phyloP scores from a whole-genome alignment of 805 yeast genomes.

The Yamadazyma laniorum region DNA sequence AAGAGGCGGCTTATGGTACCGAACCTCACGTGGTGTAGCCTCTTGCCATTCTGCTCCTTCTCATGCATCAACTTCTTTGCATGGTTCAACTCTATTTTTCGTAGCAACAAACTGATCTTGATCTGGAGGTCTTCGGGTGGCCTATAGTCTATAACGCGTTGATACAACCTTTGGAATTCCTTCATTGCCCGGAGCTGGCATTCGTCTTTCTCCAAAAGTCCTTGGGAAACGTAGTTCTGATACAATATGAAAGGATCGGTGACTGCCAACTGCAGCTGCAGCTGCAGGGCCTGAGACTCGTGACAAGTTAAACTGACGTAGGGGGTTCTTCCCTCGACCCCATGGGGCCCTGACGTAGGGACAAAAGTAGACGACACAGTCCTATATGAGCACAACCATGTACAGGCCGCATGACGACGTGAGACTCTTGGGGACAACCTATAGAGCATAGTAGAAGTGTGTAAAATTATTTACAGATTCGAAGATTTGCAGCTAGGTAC shows the following conservation, averaged over 20 bases:
- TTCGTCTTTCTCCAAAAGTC: slow-evolving; percentile 52
- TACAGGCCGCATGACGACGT: no score
- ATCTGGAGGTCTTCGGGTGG: slow-evolving; percentile 52
- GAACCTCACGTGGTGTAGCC: slow-evolving; percentile 11
- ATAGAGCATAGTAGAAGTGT: no score
- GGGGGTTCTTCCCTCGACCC: slow-evolving; percentile 39
- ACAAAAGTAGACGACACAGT: no score
- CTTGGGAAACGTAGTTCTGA: slow-evolving; percentile 49
- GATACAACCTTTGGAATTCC: slow-evolving; percentile 60
- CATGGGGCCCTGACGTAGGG: slow-evolving; percentile 31
- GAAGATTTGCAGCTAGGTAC: no score
- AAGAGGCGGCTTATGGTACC: slow-evolving; percentile 17
- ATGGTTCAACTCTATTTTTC: slow-evolving; percentile 33
- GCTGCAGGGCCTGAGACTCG: neutral
- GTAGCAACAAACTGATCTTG: slow-evolving; percentile 39
- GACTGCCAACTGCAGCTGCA: slow-evolving; percentile 28
- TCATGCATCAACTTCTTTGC: slow-evolving; percentile 20
- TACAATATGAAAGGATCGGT: slow-evolving; percentile 67
- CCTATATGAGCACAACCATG: neutral
- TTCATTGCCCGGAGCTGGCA: slow-evolving; percentile 61
- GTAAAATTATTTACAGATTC: no score
- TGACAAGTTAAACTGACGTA: neutral
- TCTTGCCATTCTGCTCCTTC: neutral
- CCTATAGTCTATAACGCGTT: slow-evolving; percentile 54
- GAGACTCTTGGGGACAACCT: no score